Evolutionary conservation across 1,139 yeast species (phyloP).

Genomic region (Pichia sp.): DNA sequence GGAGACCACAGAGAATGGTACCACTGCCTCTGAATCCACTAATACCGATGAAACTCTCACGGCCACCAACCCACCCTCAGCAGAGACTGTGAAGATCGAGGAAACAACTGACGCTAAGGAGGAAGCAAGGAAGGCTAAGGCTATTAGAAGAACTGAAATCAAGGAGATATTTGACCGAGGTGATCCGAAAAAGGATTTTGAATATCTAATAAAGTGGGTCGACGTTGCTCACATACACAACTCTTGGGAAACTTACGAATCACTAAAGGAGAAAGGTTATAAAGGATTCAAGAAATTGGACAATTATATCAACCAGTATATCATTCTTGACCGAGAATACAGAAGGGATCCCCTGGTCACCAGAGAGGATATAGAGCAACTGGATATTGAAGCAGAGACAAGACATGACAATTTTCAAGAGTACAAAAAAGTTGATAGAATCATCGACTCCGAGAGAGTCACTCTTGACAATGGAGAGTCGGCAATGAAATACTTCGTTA

Average conservation of each 20-base stretch:
- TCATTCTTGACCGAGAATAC: slow-evolving; percentile 66
- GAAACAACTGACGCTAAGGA: slow-evolving; percentile 2
- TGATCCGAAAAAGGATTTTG: slow-evolving; percentile 53
- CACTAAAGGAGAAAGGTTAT: slow-evolving; percentile 38
- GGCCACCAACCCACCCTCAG: too few relatives aligned
- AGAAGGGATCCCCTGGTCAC: slow-evolving; percentile 76
- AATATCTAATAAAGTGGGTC: slow-evolving; percentile 79
- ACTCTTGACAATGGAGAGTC: slow-evolving; percentile 54
- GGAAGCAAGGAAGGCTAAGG: slow-evolving; percentile 7
- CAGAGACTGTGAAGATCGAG: neutral
- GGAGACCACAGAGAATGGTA: slow-evolving; percentile 4
- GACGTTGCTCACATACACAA: slow-evolving; percentile 88
- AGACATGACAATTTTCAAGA: slow-evolving; percentile 78
- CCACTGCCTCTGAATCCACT: neutral
- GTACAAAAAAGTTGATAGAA: slow-evolving; percentile 80
- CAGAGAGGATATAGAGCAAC: slow-evolving; percentile 82
- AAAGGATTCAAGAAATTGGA: slow-evolving; percentile 85
- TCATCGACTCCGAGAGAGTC: slow-evolving; percentile 79
- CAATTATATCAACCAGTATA: slow-evolving; percentile 77
- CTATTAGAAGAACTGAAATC: slow-evolving; percentile 19
- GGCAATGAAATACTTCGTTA: slow-evolving; percentile 73
- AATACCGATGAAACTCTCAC: neutral
- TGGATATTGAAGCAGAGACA: slow-evolving; percentile 87
- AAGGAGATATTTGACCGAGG: slow-evolving; percentile 22
- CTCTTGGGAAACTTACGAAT: slow-evolving; percentile 79